Evolutionary conservation across 805 yeast genomes (phyloP), one percentile per base, ranked within the genome.

Genomic region (Diddensiella santjacobensis): DNA sequence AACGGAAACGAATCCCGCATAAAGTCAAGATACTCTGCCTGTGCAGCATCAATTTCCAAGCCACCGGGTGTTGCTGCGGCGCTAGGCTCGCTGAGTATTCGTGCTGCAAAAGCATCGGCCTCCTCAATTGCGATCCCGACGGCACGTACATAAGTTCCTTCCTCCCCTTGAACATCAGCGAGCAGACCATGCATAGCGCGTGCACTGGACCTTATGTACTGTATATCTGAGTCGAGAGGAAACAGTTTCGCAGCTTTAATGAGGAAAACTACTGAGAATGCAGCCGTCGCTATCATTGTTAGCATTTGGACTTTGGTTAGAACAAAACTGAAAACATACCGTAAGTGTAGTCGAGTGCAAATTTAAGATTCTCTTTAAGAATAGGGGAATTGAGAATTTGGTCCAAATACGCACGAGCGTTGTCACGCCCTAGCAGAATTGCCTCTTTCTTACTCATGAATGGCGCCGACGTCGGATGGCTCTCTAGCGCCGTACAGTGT

Each of bases 331-430:
- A n/a, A n/a, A n/a, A n/a, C n/a, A n/a, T n/a, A n/a, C n/a, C 42
- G 19, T 17, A 38, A 19, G 42, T 38, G n/a, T 38, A 38, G 24
- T 38, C 42, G 19, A 38, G 22, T 6, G 42, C 42, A 38, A 18
- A 38, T 38, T 38, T 38, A 6, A 38, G n/a, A 17, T 15, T 18
- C 15, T 38, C 42, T 11, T 15, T 4, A 18, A 38, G 22, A 38
- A 22, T 6, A 6, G 20, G 20, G 4, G 42, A 18, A n/a, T 38
- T 15, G 4, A 38, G n/a, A 18, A 38, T 38, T 15, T 18, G 42
- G 10, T 11, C 42, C n/a, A 38, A 6, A 22, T 38, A 38, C n/a
- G 18, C 24, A 4, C n/a, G n/a, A 18, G 42, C 42, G n/a, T 38
- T 38, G 13, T 38, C 24, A 6, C 42, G 13, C 13, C 23, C 42